Percentiles rank a stretch among this genome's conserved stretches.
These are phyloP conservation scores for Niebla homalea DNA, from an alignment of 495 filamentous ascomycete genomes.

Conservation along the genomic window DNA sequence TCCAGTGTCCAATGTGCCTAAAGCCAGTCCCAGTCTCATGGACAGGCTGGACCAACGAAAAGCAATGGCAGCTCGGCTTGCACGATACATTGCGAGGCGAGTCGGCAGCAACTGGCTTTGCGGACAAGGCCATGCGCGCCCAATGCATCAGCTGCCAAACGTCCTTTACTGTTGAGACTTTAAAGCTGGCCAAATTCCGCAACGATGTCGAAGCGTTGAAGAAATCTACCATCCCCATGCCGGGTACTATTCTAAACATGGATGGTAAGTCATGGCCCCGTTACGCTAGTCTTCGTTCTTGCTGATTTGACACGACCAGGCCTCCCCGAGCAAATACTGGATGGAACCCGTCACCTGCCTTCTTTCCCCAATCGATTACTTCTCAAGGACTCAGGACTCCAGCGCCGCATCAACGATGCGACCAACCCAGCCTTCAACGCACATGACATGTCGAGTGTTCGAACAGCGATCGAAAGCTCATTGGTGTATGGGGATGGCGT, in stretches of 20 bases:
- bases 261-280: slow-evolving; percentile 18
- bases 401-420: background rate
- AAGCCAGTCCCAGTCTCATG: slow-evolving; percentile 37
- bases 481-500: slow-evolving; percentile 19
- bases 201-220: slow-evolving; percentile 37
- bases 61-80: slow-evolving; percentile 10
- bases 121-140: slow-evolving; percentile 44
- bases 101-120: slow-evolving; percentile 35
- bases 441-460: slow-evolving; percentile 22
- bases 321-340: no score
- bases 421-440: background rate
- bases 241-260: slow-evolving; percentile 45
- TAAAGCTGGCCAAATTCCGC: slow-evolving; percentile 44
- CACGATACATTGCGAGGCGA: slow-evolving; percentile 1
- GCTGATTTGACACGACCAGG: no score
- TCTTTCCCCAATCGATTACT: background rate
- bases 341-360: no score
- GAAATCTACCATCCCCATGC: slow-evolving; percentile 37
- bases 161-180: slow-evolving; percentile 17
- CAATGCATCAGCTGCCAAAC: slow-evolving; percentile 34
- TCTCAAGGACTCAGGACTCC: background rate
- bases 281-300: no score
- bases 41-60: slow-evolving; percentile 37
- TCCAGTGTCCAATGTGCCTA: slow-evolving; percentile 47
- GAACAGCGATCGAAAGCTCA: slow-evolving; percentile 25